Evolutionary conservation across 2,329 filamentous ascomycete species (phyloP).

Genomic region (Thielaviopsis musarum): DNA sequence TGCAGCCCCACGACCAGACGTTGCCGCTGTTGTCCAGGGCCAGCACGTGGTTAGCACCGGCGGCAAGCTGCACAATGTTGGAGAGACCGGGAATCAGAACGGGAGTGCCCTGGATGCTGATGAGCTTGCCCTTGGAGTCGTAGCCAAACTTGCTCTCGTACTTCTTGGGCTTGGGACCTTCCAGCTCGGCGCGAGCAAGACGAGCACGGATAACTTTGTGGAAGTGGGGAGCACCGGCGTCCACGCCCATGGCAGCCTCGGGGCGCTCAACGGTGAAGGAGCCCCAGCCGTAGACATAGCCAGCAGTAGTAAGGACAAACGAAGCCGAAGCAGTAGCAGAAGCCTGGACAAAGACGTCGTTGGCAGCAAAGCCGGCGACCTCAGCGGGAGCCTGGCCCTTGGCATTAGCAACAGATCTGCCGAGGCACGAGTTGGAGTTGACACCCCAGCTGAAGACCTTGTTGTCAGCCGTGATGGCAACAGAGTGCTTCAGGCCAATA

Average conservation of each 20-base stretch:
- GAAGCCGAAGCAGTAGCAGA: constrained; percentile 51
- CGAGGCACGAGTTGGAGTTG: constrained; percentile 54
- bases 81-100: constrained; percentile 35
- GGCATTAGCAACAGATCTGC: constrained; percentile 25
- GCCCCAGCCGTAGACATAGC: constrained; percentile 60
- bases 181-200: constrained; percentile 20
- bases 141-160: constrained; percentile 35
- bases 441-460: constrained; percentile 68
- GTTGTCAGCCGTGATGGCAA: constrained; percentile 58
- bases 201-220: background rate
- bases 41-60: constrained; percentile 49
- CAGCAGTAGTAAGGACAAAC: constrained; percentile 52
- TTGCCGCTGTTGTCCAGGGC: constrained; percentile 41
- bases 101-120: constrained; percentile 29
- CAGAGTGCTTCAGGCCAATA: constrained; percentile 59
- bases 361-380: constrained; percentile 28
- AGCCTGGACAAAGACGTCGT: constrained; percentile 38
- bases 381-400: constrained; percentile 23
- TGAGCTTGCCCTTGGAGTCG: constrained; percentile 19
- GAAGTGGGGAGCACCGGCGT: background rate
- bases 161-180: constrained; percentile 16
- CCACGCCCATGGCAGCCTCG: background rate
- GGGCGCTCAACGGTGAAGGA: constrained; percentile 33
- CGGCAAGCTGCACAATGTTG: constrained; percentile 41
- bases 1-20: constrained; percentile 44